phyloP scores from a whole-genome alignment of 2,329 filamentous ascomycete species.

The Monosporascus cannonballus region DNA sequence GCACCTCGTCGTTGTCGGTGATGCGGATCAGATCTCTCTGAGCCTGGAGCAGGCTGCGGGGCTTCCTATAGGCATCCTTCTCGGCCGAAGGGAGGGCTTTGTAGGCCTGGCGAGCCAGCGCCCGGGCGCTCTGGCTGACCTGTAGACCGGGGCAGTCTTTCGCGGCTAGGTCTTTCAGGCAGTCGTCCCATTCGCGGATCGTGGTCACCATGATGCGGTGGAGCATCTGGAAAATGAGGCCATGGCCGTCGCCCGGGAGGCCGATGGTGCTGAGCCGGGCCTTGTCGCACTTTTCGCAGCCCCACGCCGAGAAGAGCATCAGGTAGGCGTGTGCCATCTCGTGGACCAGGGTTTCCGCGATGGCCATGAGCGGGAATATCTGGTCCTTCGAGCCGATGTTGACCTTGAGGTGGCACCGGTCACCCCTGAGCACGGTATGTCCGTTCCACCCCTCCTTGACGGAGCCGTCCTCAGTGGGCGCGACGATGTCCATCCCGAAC shows the following conservation, averaged over 20 bases:
- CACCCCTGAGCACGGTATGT: neutral
- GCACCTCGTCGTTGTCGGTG: conserved; percentile 1
- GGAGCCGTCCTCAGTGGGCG: neutral
- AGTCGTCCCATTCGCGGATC: conserved; percentile 11
- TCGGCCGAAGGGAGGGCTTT: neutral
- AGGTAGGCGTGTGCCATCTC: conserved; percentile 16
- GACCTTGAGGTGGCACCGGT: neutral
- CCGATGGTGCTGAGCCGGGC: conserved; percentile 10
- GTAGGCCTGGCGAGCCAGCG: neutral
- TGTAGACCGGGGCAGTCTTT: conserved; percentile 11
- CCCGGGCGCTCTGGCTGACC: conserved; percentile 5
- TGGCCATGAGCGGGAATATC: conserved; percentile 2
- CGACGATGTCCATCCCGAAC: conserved; percentile 3
- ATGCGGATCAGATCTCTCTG: neutral
- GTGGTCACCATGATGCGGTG: conserved; percentile 15
- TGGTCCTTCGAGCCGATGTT: conserved; percentile 2
- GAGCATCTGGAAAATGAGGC: conserved; percentile 14
- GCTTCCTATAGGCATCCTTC: neutral
- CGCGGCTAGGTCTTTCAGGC: conserved; percentile 3
- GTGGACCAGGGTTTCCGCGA: conserved; percentile 11
- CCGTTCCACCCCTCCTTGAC: neutral
- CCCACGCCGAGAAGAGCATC: conserved; percentile 6
- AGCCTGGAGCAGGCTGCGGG: neutral
- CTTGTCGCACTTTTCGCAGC: conserved; percentile 6
- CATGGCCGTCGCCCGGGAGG: conserved; percentile 8